These are phyloP conservation scores for Saccharomycopsis sp. DNA, from an alignment of 805 yeast species.

Conservation along the genomic window DNA sequence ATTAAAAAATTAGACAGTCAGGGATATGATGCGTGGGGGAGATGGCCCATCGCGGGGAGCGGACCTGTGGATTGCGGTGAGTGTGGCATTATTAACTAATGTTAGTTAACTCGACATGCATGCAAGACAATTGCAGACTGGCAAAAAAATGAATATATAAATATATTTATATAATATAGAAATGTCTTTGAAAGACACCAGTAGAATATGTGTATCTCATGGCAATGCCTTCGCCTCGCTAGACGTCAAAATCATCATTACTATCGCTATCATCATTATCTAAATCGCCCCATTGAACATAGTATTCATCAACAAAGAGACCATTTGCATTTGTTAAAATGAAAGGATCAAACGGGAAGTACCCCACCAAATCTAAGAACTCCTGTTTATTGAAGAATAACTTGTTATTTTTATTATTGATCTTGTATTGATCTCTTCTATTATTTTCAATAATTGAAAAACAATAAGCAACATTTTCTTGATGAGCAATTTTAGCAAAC, in stretches of 20 bases:
- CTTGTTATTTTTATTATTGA: slow-evolving; percentile 22
- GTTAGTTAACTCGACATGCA: neutral
- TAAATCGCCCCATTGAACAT: neutral
- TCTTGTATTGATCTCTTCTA: slow-evolving; percentile 58
- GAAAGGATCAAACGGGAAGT: slow-evolving; percentile 93
- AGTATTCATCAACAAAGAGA: neutral
- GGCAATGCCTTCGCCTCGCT: slow-evolving; percentile 2
- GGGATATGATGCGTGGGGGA: neutral
- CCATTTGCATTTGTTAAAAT: slow-evolving; percentile 37
- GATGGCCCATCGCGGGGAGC: neutral
- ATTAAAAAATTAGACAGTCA: neutral
- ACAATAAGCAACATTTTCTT: slow-evolving; percentile 86
- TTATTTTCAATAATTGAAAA: slow-evolving; percentile 89
- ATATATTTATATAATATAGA: neutral
- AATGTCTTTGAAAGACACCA: neutral
- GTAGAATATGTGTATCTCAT: neutral
- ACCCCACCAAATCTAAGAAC: slow-evolving; percentile 84
- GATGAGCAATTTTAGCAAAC: slow-evolving; percentile 89
- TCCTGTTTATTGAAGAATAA: slow-evolving; percentile 60
- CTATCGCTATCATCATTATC: slow-evolving; percentile 11
- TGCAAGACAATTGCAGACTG: neutral
- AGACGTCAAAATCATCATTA: slow-evolving; percentile 12
- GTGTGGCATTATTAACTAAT: neutral
- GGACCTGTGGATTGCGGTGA: neutral
- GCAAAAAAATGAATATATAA: no score